phyloP scores from a whole-genome alignment of 192 early-diverging fungal genomes.

The Fimicolochytrium jonesii region DNA sequence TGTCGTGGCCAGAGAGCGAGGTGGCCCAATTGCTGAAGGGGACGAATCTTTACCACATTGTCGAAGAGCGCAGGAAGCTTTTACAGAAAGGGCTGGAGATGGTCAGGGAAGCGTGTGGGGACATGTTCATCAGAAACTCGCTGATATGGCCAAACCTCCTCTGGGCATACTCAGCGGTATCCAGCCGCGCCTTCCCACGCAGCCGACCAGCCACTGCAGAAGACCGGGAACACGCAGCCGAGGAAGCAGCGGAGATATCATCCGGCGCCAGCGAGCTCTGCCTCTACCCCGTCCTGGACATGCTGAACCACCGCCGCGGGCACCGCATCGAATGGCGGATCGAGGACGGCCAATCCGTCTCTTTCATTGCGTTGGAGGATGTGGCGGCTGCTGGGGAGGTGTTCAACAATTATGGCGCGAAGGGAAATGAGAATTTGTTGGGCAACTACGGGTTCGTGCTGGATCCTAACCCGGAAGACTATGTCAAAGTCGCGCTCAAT shows the following conservation, averaged over 20 bases:
- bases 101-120: slow-evolving; percentile 19
- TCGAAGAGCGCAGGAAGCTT: slow-evolving; percentile 27
- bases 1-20: slow-evolving; percentile 35
- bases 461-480: slow-evolving; percentile 44
- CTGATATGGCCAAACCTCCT: slow-evolving; percentile 22
- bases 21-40: slow-evolving; percentile 26
- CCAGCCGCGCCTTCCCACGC: slow-evolving; percentile 41
- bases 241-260: slow-evolving; percentile 10
- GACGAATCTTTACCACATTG: slow-evolving; percentile 34
- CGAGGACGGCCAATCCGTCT: slow-evolving; percentile 18
- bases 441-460: slow-evolving; percentile 51
- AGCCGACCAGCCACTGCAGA: slow-evolving; percentile 1
- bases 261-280: slow-evolving; percentile 36
- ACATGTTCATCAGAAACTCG: slow-evolving; percentile 1
- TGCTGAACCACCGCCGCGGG: slow-evolving; percentile 44
- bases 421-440: slow-evolving; percentile 51
- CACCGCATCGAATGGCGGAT: slow-evolving; percentile 42
- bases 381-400: slow-evolving; percentile 22
- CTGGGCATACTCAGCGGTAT: slow-evolving; percentile 46
- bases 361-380: slow-evolving; percentile 29
- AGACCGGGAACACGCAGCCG: slow-evolving; percentile 12
- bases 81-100: slow-evolving; percentile 17
- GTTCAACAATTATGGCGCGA: slow-evolving; percentile 51
- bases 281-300: slow-evolving; percentile 47
- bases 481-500: slow-evolving; percentile 41